Base-by-base conservation (phyloP, 495 filamentous ascomycete species). In the Letharia columbiana region DNA sequence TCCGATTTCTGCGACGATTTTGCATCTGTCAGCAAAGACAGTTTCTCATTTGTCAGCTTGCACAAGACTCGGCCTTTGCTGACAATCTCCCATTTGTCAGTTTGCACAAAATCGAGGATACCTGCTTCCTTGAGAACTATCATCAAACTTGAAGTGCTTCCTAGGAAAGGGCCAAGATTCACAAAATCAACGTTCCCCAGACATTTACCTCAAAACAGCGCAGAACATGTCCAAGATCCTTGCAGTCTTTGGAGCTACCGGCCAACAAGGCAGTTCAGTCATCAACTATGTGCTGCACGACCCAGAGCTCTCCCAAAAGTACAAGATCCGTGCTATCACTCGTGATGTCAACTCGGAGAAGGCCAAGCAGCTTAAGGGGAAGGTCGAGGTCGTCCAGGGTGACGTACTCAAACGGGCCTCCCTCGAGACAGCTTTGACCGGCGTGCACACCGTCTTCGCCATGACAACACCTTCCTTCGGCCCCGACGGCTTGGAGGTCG, bases 161-260 rank as follows among this genome's bases (percentile, higher is more conserved):
- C 6, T 60, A n/a, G 37, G 10, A 39, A 41, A 41, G 6, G 18
- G 7, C 18, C 37, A 11, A 12, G 28, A 41, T 40, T 23, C 37
- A 60, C 59, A 44, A n/a, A 61, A 31, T 28, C 59, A 42, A 31
- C 10, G 17, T 42, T 12, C 10, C 59, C 1, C 8, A 44, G 44
- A n/a, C 11, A 40, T 63, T 39, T 63, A 52, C 3, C 44, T 50
- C 44, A 20, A 8, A 52, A n/a, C 2, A 35, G 33, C 50, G 18
- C 17, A 18, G 8, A 56, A 65, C 23, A 79, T 79, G 77, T 70
- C 75, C 31, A 80, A 82, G 58, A 62, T 81, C 61, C 74, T 88
- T 69, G 80, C 80, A 42, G 78, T 89, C 41, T 86, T 87, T 67
- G 85, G 85, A 15, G 82, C 83, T 13, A 88, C 87, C 23, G 85